Evolutionary conservation across 2,329 filamentous ascomycete species (phyloP).

Genomic region (Talaromyces sp.): DNA sequence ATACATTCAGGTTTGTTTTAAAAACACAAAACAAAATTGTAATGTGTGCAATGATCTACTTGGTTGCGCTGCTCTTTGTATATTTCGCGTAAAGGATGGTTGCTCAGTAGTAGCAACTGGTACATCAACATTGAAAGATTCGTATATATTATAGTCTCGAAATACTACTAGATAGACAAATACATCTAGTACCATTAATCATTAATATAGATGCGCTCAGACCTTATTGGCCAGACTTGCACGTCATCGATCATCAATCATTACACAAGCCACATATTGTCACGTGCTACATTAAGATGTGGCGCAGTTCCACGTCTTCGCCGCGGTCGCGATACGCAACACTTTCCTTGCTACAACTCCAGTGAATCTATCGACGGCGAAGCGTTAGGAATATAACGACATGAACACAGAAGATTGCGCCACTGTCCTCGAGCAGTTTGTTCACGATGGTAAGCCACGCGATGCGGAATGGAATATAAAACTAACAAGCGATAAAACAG

Average conservation of each 20-base stretch:
- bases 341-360: background rate
- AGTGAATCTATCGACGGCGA: background rate
- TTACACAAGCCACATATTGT: background rate
- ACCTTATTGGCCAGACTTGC: background rate
- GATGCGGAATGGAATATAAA: background rate
- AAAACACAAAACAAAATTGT: background rate
- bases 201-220: background rate
- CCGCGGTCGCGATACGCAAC: background rate
- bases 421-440: constrained; percentile 59
- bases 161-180: no score
- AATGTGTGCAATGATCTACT: background rate
- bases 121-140: no score
- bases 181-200: no score
- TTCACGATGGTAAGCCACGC: constrained; percentile 52
- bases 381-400: background rate
- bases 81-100: no score
- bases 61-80: background rate
- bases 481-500: constrained; percentile 18
- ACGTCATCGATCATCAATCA: background rate
- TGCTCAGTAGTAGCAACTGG: no score
- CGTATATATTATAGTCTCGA: no score
- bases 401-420: constrained; percentile 52
- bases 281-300: background rate
- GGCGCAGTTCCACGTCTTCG: background rate
- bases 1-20: background rate